Evolutionary conservation across 352 stramenopile genomes (phyloP).

Genomic region (Globisporangium nunn): DNA sequence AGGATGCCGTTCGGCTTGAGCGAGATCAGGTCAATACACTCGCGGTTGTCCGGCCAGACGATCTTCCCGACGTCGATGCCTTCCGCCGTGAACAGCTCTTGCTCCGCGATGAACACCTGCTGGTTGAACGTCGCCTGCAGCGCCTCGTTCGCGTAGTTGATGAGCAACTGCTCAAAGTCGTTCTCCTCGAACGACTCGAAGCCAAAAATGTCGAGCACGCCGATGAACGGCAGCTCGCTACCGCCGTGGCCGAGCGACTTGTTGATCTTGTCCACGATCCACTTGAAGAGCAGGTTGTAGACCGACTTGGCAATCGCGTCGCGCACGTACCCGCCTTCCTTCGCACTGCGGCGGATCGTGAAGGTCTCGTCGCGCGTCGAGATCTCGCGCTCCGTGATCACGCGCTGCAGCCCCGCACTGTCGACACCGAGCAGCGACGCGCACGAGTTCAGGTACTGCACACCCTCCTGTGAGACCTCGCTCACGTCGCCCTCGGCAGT

Average conservation of each 20-base stretch:
- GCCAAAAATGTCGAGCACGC: conserved; percentile 96
- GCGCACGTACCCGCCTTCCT: conserved; percentile 76
- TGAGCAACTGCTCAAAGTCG: conserved; percentile 86
- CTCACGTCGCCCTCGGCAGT: conserved; percentile 72
- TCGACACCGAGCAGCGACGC: conserved; percentile 75
- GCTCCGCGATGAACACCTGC: conserved; percentile 85
- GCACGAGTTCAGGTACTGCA: conserved; percentile 46
- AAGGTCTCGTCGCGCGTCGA: conserved; percentile 76
- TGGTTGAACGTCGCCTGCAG: conserved; percentile 88
- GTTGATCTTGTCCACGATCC: conserved; percentile 82
- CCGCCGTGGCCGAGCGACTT: conserved; percentile 71
- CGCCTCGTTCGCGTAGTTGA: conserved; percentile 88
- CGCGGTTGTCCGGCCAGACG: conserved; percentile 74
- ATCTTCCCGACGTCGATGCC: conserved; percentile 83
- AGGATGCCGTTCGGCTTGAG: conserved; percentile 78
- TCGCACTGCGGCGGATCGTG: conserved; percentile 68
- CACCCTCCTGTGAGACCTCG: conserved; percentile 48
- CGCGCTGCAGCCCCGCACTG: conserved; percentile 39
- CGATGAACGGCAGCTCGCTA: conserved; percentile 81
- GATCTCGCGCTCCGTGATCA: conserved; percentile 80
- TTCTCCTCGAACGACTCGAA: conserved; percentile 96
- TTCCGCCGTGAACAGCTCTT: conserved; percentile 74
- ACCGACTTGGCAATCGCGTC: conserved; percentile 93
- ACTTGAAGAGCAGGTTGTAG: conserved; percentile 88
- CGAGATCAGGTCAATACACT: conserved; percentile 83